These are phyloP conservation scores for Lipomyces kockii DNA, from an alignment of 805 yeast species.

Conservation along the genomic window DNA sequence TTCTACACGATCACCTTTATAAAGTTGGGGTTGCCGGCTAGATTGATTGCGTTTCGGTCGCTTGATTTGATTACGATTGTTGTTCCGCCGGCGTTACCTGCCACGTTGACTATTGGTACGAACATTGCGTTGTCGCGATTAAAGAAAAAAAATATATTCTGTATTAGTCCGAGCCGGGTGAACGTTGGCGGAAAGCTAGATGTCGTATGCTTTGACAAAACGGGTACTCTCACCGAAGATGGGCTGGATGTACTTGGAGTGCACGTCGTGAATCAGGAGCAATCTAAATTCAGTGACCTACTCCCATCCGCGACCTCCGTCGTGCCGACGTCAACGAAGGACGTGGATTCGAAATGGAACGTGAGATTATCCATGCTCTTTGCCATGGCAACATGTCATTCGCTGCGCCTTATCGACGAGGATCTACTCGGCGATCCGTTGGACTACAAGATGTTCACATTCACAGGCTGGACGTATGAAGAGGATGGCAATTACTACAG, in stretches of 20 bases:
- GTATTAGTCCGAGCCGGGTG: constrained; percentile 92
- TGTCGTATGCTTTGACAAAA: constrained; percentile 90
- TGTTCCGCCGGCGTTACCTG: constrained; percentile 98
- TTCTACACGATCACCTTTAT: constrained; percentile 84
- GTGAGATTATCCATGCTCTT: constrained; percentile 44
- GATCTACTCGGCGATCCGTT: constrained; percentile 92
- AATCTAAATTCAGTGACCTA: constrained; percentile 14
- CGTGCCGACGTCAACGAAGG: constrained; percentile 22
- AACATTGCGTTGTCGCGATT: constrained; percentile 85
- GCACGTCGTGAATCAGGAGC: constrained; percentile 46
- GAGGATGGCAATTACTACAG: constrained; percentile 60
- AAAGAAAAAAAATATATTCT: constrained; percentile 70
- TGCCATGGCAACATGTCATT: constrained; percentile 83
- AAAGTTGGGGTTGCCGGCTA: constrained; percentile 69
- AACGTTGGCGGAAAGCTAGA: constrained; percentile 96
- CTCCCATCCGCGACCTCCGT: constrained; percentile 12
- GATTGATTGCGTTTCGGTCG: constrained; percentile 81
- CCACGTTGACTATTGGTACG: constrained; percentile 95
- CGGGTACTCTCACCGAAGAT: constrained; percentile 97
- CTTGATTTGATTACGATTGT: constrained; percentile 93
- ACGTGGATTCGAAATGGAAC: constrained; percentile 7
- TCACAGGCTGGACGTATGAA: constrained; percentile 74
- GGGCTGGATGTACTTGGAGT: constrained; percentile 84
- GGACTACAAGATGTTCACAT: constrained; percentile 91
- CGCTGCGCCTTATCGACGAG: constrained; percentile 75